These are phyloP conservation scores for Fragilaria crotonensis DNA, from an alignment of 108 stramenopile genomes.

Conservation along the genomic window DNA sequence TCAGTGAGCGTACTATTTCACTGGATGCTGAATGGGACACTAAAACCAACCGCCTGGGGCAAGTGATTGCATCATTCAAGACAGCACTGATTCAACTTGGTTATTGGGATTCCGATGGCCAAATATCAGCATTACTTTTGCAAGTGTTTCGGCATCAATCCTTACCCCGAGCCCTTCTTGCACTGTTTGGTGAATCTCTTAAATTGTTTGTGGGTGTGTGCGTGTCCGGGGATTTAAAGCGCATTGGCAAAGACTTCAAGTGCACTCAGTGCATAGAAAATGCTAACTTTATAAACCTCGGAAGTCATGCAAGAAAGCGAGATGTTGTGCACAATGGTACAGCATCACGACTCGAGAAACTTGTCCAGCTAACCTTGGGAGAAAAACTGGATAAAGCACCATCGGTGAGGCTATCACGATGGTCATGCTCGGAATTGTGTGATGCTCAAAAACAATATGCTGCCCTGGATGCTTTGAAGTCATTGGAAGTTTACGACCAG, in stretches of 20 bases:
- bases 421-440: conserved; percentile 1
- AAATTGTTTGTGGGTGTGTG: conserved; percentile 14
- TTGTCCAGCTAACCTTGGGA: conserved; percentile 9
- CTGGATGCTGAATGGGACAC: conserved; percentile 22
- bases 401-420: conserved; percentile 5
- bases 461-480: conserved; percentile 14
- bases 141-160: neutral
- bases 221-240: conserved; percentile 18
- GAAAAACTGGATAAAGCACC: conserved; percentile 6
- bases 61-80: neutral
- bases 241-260: conserved; percentile 24
- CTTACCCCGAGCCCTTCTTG: conserved; percentile 7
- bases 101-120: conserved; percentile 3
- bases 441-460: conserved; percentile 10
- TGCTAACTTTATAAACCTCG: conserved; percentile 16
- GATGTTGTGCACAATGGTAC: conserved; percentile 22
- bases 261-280: conserved; percentile 4
- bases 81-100: conserved; percentile 12
- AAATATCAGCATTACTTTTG: neutral
- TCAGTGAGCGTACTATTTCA: neutral
- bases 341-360: conserved; percentile 2
- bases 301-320: conserved; percentile 11
- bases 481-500: conserved; percentile 5
- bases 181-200: conserved; percentile 1
- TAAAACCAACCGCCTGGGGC: neutral